Evolutionary conservation across 345 rosid species (phyloP), one percentile per base, ranked within the genome.

Genomic region (Corchorus olitorius): DNA sequence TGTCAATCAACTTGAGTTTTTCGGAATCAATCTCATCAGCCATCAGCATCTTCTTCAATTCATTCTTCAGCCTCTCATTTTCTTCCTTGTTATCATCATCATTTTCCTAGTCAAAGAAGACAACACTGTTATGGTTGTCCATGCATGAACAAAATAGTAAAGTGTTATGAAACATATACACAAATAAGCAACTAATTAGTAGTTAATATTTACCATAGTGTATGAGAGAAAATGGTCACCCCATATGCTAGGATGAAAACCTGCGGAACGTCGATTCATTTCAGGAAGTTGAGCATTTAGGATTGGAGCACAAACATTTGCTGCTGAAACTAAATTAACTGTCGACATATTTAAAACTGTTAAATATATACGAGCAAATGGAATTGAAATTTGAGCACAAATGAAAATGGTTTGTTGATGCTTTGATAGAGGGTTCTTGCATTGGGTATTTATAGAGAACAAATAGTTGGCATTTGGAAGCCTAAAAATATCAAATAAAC

Each of bases 1-100:
- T 74, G 76, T 81, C 84, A 17, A 84, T 78, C 49, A 84, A 53
- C n/a, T 52, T 1, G 49, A 83, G 46, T 22, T 67, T 48, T 46
- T 68, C 6, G 27, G 27, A 27, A 27, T 27, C 0, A 56, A 45
- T 11, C 14, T 45, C 0, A 27, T 17, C 10, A 13, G 37, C 69
- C 37, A 15, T 50, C 8, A 81, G 19, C 77, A 78, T 80, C 70
- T 52, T 72, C 43, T 54, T 74, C 16, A 83, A 71, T 35, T 78
- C 80, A 58, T 70, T 62, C 54, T 72, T 76, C 46, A 78, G 58
- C 43, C 5, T 8, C 16, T 79, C 16, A 2, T 19, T 52, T 16
- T 72, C 43, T 13, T 37, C 8, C 33, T 70, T 8, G 16, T 4
- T 39, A 34, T 20, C 65, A 61, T 61, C 35, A 19, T 20, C 65